phyloP scores from a whole-genome alignment of 345 rosid genomes.

The Corchorus capsularis region DNA sequence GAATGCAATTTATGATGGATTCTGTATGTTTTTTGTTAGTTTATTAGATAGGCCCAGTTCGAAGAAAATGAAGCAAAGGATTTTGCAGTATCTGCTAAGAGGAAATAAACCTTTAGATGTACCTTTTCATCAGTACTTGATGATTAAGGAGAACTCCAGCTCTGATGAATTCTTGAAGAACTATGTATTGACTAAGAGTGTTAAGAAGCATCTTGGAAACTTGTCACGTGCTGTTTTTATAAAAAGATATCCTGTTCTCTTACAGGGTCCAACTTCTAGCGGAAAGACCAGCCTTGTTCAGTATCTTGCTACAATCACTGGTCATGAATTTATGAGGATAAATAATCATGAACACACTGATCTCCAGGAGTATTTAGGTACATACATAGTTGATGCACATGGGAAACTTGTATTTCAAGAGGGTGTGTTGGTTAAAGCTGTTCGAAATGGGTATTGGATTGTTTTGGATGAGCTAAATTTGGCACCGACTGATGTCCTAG shows the following conservation, averaged over 20 bases:
- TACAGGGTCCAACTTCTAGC: constrained; percentile 98
- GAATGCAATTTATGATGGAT: constrained; percentile 82
- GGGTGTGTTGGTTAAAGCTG: constrained; percentile 95
- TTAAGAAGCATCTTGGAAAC: constrained; percentile 67
- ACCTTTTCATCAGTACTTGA: constrained; percentile 51
- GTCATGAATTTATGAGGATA: constrained; percentile 85
- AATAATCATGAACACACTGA: constrained; percentile 98
- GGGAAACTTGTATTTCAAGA: constrained; percentile 94
- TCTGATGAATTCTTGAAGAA: constrained; percentile 49
- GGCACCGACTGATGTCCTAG: constrained; percentile 97
- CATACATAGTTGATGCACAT: constrained; percentile 71
- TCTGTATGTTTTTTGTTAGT: constrained; percentile 87
- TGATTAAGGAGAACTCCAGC: constrained; percentile 20
- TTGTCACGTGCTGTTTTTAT: constrained; percentile 83
- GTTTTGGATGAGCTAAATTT: constrained; percentile 93
- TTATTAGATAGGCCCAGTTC: constrained; percentile 81
- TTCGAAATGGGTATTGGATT: constrained; percentile 86
- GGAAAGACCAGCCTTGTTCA: constrained; percentile 98
- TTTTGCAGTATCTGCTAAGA: constrained; percentile 47
- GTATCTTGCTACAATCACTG: constrained; percentile 88
- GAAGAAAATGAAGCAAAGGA: constrained; percentile 63
- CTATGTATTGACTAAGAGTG: constrained; percentile 79
- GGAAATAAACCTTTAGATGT: constrained; percentile 44
- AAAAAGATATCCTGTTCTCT: constrained; percentile 83
- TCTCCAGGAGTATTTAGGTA: constrained; percentile 89